Base-by-base conservation (phyloP, 2,329 filamentous ascomycete species). In the Orbilia blumenaviensis region DNA sequence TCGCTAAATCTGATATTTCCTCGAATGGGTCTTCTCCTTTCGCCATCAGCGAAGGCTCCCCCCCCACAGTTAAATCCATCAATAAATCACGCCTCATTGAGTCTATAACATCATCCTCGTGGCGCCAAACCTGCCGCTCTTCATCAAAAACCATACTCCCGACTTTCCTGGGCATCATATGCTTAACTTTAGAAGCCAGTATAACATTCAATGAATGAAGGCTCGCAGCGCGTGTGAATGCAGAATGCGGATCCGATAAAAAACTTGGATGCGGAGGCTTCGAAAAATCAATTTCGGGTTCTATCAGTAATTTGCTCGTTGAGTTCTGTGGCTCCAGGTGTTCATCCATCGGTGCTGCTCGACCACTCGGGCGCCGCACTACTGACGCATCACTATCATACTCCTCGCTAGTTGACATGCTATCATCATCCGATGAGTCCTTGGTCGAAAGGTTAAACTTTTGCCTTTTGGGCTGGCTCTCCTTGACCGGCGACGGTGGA, bases 71-170 rank as follows among this genome's bases (percentile, higher is more conserved):
- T 21, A 34, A 29, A 29, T 46, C 41, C 44, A 52, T 66, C 50
- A 62, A 27, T 10, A 44, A n/a, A 32, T 54, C 56, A 23, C 42
- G 54, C n/a, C 23, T 23, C 36, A 23, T 21, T 25, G 34, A 60
- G 16, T 75, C 63, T 6, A 52, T 29, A 5, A 29, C 38, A 42
- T 60, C 56, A 14, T 48, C 36, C 8, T 66, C 36, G 18, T 63
- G 63, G 3, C 71, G 54, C 71, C 71, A 75, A 3, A 64, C 63
- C 23, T 54, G 63, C 32, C 56, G 42, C 25, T 75, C 62, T 32
- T 75, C 71, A 14, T 75, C 71, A 42, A 75, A 75, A 8, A 75
- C 63, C 71, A 75, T 75, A 42, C 46, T 67, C 10, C 71, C 71
- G 18, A 75, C 63, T 34, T 68, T 63, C 50, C 48, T 75, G 23